Percentiles rank a stretch among this genome's conserved stretches.
Evolutionary conservation across 345 rosid genomes (phyloP).

Genomic region (Citrus maxima): DNA sequence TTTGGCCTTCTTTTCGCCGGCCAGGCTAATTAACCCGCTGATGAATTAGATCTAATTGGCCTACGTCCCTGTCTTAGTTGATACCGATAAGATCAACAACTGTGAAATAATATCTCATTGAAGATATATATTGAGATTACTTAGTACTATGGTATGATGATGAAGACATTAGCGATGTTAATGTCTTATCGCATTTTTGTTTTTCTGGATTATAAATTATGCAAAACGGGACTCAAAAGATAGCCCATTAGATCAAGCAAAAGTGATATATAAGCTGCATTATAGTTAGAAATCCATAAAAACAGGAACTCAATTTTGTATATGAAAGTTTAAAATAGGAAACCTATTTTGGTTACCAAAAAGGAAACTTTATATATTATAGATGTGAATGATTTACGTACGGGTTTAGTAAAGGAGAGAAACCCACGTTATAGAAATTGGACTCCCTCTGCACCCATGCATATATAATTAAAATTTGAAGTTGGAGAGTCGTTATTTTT

Average conservation of each 20-base stretch:
- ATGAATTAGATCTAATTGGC: not conserved
- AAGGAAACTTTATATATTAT: too few species aligned
- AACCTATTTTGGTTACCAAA: too few species aligned
- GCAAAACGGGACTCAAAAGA: not conserved
- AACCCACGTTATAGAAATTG: too few species aligned
- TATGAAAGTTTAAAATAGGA: too few species aligned
- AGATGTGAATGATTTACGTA: too few species aligned
- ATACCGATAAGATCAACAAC: not conserved
- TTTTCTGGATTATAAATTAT: not conserved
- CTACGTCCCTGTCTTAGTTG: not conserved
- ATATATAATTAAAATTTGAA: too few species aligned
- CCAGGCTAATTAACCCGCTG: not conserved
- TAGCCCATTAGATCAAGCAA: constrained; percentile 2
- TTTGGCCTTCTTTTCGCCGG: not conserved
- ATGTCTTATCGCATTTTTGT: constrained; percentile 6
- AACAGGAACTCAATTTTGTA: not conserved
- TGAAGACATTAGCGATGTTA: constrained; percentile 12
- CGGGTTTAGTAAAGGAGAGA: too few species aligned
- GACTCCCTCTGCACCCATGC: too few species aligned
- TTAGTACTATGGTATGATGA: not conserved
- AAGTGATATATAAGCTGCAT: not conserved
- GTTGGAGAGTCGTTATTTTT: too few species aligned
- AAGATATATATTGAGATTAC: too few species aligned
- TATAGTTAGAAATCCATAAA: not conserved
- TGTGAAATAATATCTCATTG: not conserved